phyloP scores from a whole-genome alignment of 306 rosid genomes.

The Purshia tridentata region DNA sequence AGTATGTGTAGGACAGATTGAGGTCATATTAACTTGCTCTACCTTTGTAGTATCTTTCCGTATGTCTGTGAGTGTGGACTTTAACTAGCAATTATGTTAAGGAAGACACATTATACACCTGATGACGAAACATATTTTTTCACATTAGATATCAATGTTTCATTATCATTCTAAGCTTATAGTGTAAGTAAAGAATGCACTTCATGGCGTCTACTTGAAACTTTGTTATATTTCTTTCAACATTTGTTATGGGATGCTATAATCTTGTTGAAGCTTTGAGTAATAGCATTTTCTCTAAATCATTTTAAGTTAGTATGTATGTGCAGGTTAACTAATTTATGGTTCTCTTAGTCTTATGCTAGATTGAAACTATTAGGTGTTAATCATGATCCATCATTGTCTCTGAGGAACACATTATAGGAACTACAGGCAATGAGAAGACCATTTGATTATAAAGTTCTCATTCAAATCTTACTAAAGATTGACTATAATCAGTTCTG shows the following conservation, averaged over 20 bases:
- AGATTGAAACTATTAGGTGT: background rate
- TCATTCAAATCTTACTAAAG: background rate
- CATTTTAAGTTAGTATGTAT: background rate
- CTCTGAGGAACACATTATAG: background rate
- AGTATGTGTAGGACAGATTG: background rate
- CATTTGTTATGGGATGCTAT: background rate
- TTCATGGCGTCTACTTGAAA: background rate
- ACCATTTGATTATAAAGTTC: background rate
- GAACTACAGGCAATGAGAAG: slow-evolving; percentile 2
- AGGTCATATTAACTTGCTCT: background rate
- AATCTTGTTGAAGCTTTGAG: background rate
- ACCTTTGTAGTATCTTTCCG: background rate
- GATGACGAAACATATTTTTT: background rate
- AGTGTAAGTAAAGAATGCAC: background rate
- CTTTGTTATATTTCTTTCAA: background rate
- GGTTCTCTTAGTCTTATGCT: slow-evolving; percentile 3
- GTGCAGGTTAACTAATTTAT: background rate
- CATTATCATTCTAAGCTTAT: background rate
- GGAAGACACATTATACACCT: background rate
- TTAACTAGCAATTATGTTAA: background rate
- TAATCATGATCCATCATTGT: background rate
- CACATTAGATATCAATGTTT: background rate
- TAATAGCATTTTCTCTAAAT: background rate
- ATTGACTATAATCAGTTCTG: background rate
- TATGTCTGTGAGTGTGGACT: background rate